Percentiles rank a stretch among this genome's conserved stretches.
Evolutionary conservation across 2,329 filamentous ascomycete genomes (phyloP).

Genomic region (Dactylellina haptotyla): DNA sequence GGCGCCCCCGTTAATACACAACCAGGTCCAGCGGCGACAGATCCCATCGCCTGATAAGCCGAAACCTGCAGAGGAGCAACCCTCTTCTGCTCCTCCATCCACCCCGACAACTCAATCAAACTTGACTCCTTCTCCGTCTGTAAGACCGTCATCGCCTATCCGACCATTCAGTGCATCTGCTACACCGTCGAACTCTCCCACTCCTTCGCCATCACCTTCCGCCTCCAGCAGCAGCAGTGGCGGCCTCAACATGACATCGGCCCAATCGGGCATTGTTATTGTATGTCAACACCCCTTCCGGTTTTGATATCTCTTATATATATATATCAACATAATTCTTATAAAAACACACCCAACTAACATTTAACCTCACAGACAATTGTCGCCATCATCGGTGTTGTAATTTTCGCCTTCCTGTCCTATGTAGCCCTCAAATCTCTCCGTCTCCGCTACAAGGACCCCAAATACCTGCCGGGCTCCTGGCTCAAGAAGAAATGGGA

Average conservation of each 20-base stretch:
- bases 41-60: not conserved
- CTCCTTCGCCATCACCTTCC: not conserved
- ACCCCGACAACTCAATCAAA: too few species aligned
- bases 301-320: not conserved
- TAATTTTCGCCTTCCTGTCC: slow-evolving; percentile 38
- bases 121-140: too few species aligned
- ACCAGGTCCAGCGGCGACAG: slow-evolving; percentile 17
- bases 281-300: slow-evolving; percentile 15
- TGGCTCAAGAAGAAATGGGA: slow-evolving; percentile 53
- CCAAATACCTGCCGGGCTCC: slow-evolving; percentile 50
- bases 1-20: slow-evolving; percentile 49
- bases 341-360: slow-evolving; percentile 1
- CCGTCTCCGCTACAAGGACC: slow-evolving; percentile 51
- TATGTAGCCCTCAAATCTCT: slow-evolving; percentile 48
- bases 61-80: too few species aligned
- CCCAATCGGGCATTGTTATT: slow-evolving; percentile 47
- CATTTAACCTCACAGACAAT: slow-evolving; percentile 22
- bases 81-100: not conserved
- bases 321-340: not conserved
- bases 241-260: slow-evolving; percentile 29
- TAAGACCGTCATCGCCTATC: too few species aligned
- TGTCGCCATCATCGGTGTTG: slow-evolving; percentile 39
- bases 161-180: not conserved
- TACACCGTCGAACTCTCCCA: not conserved
- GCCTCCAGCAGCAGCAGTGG: not conserved